Evolutionary conservation across 345 rosid genomes (phyloP).

Genomic region (Garcia nutans): DNA sequence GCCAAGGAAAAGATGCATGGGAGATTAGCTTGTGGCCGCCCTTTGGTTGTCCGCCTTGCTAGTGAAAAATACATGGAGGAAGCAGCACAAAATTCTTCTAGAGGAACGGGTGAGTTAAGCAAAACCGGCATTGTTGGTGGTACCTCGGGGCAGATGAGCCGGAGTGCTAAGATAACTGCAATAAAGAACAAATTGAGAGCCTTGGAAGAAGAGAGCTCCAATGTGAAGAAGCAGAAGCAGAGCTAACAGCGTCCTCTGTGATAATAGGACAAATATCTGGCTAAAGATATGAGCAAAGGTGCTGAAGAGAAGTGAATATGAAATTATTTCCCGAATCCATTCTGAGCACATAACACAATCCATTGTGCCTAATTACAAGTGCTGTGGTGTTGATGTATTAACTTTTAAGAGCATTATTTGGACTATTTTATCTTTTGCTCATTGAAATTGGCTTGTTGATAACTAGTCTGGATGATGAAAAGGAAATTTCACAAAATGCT

Average conservation of each 20-base stretch:
- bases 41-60: constrained; percentile 75
- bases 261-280: neutral
- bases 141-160: constrained; percentile 53
- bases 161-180: constrained; percentile 75
- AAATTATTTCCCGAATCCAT: neutral
- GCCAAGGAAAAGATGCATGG: constrained; percentile 97
- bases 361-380: neutral
- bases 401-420: neutral
- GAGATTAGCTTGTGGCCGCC: constrained; percentile 85
- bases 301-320: neutral
- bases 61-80: constrained; percentile 65
- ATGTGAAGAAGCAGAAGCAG: constrained; percentile 64
- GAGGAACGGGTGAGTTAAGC: constrained; percentile 36
- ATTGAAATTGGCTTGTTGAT: neutral
- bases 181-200: constrained; percentile 82
- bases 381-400: neutral
- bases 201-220: constrained; percentile 58
- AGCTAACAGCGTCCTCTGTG: constrained; percentile 20
- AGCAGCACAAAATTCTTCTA: constrained; percentile 33
- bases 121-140: constrained; percentile 43
- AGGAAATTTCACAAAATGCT: neutral
- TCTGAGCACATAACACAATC: neutral
- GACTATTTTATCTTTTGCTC: neutral
- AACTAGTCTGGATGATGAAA: neutral
- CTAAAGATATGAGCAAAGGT: constrained; percentile 7